phyloP scores from a whole-genome alignment of 257 asterid genomes.

The Salvia hispanica region DNA sequence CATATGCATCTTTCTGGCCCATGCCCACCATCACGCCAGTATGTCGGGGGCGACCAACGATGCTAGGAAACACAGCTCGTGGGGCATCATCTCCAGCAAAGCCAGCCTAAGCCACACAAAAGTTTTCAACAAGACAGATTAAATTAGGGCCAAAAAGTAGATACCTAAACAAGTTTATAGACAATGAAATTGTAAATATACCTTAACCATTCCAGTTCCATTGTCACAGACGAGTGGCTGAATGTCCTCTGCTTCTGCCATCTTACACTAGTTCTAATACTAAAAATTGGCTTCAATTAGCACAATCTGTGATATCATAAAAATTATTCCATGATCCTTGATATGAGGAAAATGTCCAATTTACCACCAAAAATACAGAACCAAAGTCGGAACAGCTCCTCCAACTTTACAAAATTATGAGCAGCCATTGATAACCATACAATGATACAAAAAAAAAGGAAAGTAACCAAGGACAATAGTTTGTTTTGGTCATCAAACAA shows the following conservation, averaged over 20 bases:
- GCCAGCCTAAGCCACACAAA: slow-evolving; percentile 62
- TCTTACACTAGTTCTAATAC: slow-evolving; percentile 35
- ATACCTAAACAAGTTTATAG: background rate
- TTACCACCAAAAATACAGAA: background rate
- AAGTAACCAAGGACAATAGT: slow-evolving; percentile 3
- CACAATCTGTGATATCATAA: slow-evolving; percentile 6
- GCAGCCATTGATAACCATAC: background rate
- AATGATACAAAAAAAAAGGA: background rate
- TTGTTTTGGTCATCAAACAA: background rate
- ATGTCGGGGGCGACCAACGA: slow-evolving; percentile 91
- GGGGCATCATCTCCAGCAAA: slow-evolving; percentile 99
- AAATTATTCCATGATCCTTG: slow-evolving; percentile 4
- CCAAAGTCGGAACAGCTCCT: background rate
- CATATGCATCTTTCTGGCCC: slow-evolving; percentile 95
- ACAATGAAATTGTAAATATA: slow-evolving; percentile 17
- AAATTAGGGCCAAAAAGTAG: slow-evolving; percentile 14
- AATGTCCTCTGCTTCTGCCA: slow-evolving; percentile 57
- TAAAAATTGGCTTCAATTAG: slow-evolving; percentile 26
- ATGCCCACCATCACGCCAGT: slow-evolving; percentile 97
- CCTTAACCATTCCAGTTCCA: slow-evolving; percentile 67
- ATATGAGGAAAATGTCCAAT: background rate
- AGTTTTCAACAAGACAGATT: slow-evolving; percentile 5
- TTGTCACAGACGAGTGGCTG: slow-evolving; percentile 62
- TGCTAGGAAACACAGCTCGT: slow-evolving; percentile 90
- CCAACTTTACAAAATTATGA: background rate